Evolutionary conservation across 2,329 filamentous ascomycete genomes (phyloP), one percentile per base, ranked within the genome.

Genomic region (Fusarium subglutinans): DNA sequence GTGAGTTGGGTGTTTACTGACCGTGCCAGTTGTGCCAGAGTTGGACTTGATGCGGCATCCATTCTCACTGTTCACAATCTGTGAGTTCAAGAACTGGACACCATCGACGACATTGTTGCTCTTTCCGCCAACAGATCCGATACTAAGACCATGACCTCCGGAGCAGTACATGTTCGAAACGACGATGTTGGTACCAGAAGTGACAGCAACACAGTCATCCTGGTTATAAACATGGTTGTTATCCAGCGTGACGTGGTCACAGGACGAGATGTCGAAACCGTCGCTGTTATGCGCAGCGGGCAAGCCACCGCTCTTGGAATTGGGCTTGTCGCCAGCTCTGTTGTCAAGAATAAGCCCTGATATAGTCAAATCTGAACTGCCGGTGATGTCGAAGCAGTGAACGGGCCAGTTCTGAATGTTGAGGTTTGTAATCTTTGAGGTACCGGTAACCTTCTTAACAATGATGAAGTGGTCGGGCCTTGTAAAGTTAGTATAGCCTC

Each of bases 121-220:
- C 69, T 86, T 84, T 60, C 83, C 84, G 26, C 83, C 86, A 26
- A 84, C 81, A 28, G 80, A 83, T 8, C 83, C 83, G 41, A 83
- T 84, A 12, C 81, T 83, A 18, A 84, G 78, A 30, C 83, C 83
- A 66, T 84, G 83, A 2, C 83, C 83, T 26, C 83, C 82, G 10
- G 80, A 83, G 80, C 86, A 87, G 64, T 53, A 53, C 50, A 53
- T 53, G 50, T 53, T 53, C 0, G 50, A 53, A 26, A 53, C 50
- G 3, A 38, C 14, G 2, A 53, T 53, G n/a, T 53, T 53, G 0
- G 50, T 53, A 9, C 86, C 86, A 17, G 86, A 88, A 79, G 89
- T 90, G 53, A 88, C 72, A 11, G 88, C 88, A 33, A 90, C 82
- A 73, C 89, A 90, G 74, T 90, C 89, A 69, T 90, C 89, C 80